Base-by-base conservation (phyloP, 495 filamentous ascomycete species). In the Pyronema omphalodes region DNA sequence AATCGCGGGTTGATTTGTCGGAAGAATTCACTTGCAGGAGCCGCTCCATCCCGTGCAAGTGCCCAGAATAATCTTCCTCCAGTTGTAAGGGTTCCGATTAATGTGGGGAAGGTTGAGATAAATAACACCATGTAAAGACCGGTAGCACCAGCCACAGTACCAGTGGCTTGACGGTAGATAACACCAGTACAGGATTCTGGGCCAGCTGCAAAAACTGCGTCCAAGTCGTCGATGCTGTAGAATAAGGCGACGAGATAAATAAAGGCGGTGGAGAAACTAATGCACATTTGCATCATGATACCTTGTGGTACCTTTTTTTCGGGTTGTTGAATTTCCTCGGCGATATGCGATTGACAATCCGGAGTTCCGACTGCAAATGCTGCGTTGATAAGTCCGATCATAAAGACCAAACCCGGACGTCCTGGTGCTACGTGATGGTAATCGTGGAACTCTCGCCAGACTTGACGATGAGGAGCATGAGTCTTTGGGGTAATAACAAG, bases 1-100 rank as follows among this genome's bases (percentile, higher is more conserved):
- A 77, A 72, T 0, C 50, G 69, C 49, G 71, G 66, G 52, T 71
- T 71, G 56, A 82, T 74, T 9, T 53, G 57, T 41, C 68, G 62
- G 43, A 80, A 72, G 57, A 72, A 67, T 4, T 47, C 39, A 3
- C 70, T 64, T 55, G 77, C 74, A 0, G 78, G 78, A 0, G 76
- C 73, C 5, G 78, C 78, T 41, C 78, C 73, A 65, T 93, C 86
- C 36, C 86, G 79, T 36, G 83, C 77, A 9, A 93, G 74, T 2
- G 84, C 80, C 86, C 86, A 93, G 58, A 83, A 78, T n/a, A 79
- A 81, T n/a, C 86, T 79, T n/a, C 84, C 81, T 46, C 78, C 77
- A 19, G 84, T 88, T 53, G 88, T 71, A 37, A 82, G 78, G 36
- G 78, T 81, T 11, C 83, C 85, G 47, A 84, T 68, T 19, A 71